phyloP scores from a whole-genome alignment of 164 flowering plant genomes.

The Aristolochia contorta region DNA sequence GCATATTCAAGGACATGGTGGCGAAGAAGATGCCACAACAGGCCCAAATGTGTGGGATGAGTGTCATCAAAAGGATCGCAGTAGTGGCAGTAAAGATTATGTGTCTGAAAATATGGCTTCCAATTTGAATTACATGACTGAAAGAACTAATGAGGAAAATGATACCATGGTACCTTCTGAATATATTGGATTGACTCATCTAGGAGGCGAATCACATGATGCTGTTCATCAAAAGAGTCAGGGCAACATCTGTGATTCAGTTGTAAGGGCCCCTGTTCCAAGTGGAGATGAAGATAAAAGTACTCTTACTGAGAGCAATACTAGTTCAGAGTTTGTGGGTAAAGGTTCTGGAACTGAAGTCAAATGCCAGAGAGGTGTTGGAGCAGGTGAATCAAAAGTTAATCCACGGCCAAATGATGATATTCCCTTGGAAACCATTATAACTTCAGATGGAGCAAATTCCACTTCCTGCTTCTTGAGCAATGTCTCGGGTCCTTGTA shows the following conservation, averaged over 20 bases:
- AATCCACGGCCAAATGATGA: background rate
- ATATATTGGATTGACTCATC: background rate
- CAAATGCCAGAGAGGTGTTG: background rate
- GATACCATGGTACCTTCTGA: background rate
- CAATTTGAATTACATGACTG: background rate
- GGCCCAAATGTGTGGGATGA: slow-evolving; percentile 4
- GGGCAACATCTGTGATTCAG: slow-evolving; percentile 8
- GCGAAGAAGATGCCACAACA: background rate
- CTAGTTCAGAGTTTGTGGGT: slow-evolving; percentile 10
- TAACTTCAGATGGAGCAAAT: slow-evolving; percentile 4
- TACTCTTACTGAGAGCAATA: background rate
- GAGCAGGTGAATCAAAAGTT: slow-evolving; percentile 4
- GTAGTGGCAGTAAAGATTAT: background rate
- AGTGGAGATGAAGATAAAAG: slow-evolving; percentile 6
- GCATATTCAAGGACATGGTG: background rate
- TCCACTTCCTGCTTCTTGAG: background rate
- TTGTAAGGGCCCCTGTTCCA: background rate
- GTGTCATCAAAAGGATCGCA: background rate
- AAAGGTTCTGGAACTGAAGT: background rate
- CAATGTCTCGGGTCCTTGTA: background rate
- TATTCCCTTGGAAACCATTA: background rate
- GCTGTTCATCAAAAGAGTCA: slow-evolving; percentile 6
- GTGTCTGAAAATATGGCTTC: background rate
- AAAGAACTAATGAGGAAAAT: background rate
- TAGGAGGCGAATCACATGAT: slow-evolving; percentile 7